Evolutionary conservation across 768 basidiomycete genomes (phyloP).

Genomic region (Cystofilobasidium macerans): DNA sequence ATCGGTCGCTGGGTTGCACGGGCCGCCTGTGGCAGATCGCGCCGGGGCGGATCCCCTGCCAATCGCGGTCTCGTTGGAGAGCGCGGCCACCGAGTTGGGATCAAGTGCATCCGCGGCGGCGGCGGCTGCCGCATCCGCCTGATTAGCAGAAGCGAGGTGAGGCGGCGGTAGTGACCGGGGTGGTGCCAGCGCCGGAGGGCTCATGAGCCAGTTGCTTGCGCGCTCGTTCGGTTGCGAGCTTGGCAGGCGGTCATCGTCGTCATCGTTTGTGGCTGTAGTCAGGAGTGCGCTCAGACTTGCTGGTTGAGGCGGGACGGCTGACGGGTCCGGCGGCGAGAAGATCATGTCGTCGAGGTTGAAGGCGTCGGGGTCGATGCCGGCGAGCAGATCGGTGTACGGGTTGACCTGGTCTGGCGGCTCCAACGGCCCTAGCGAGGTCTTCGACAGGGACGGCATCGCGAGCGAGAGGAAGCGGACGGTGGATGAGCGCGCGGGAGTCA

Average conservation of each 20-base stretch:
- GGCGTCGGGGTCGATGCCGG: conserved; percentile 1
- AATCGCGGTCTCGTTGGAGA: too few species aligned
- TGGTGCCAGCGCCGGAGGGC: background rate
- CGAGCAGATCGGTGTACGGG: background rate
- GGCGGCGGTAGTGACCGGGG: too few species aligned
- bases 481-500: too few species aligned
- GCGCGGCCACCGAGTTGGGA: too few species aligned
- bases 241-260: background rate
- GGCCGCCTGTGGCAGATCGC: too few species aligned
- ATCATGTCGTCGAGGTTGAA: background rate
- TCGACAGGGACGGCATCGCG: too few species aligned
- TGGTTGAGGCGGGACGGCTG: background rate
- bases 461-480: too few species aligned
- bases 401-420: background rate
- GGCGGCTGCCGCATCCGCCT: too few species aligned
- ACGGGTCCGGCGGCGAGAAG: background rate
- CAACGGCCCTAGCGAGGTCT: too few species aligned
- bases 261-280: background rate
- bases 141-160: too few species aligned
- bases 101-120: too few species aligned
- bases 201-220: background rate
- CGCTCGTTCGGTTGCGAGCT: background rate
- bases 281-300: background rate
- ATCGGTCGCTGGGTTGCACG: background rate
- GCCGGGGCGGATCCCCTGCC: too few species aligned